phyloP scores from a whole-genome alignment of 148 eudicot genomes.

The Rhododendron henanense region DNA sequence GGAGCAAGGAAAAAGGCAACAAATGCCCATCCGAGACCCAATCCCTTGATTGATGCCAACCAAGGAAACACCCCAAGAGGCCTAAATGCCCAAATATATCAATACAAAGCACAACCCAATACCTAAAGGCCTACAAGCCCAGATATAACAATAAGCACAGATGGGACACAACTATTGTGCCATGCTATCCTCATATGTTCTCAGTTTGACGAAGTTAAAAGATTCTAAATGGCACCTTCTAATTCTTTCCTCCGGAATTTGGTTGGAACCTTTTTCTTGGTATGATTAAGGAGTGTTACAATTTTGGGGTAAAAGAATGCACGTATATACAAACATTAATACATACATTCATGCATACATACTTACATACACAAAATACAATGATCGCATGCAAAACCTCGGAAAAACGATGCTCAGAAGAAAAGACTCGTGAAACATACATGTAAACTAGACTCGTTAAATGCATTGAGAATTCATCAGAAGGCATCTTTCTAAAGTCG shows the following conservation, averaged over 20 bases:
- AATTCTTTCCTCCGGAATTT: not conserved
- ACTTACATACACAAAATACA: too few relatives aligned
- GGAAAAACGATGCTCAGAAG: not conserved
- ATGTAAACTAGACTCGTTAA: not conserved
- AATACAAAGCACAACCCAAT: too few relatives aligned
- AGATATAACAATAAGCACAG: too few relatives aligned
- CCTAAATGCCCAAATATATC: too few relatives aligned
- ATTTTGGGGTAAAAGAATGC: not conserved
- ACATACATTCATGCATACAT: too few relatives aligned
- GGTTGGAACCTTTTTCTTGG: not conserved
- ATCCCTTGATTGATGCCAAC: too few relatives aligned
- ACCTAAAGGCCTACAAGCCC: too few relatives aligned
- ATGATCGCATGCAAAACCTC: not conserved
- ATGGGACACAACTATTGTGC: too few relatives aligned
- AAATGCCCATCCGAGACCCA: too few relatives aligned
- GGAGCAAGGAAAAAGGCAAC: too few relatives aligned
- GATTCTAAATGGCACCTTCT: not conserved
- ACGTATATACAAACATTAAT: not conserved
- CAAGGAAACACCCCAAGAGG: too few relatives aligned
- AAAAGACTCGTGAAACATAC: not conserved
- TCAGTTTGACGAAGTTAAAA: not conserved
- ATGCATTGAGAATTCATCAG: not conserved
- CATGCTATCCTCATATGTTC: not conserved
- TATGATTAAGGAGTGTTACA: not conserved
- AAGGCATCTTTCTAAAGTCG: not conserved